phyloP scores from a whole-genome alignment of 495 filamentous ascomycete genomes.

The Lindgomyces ingoldianus region DNA sequence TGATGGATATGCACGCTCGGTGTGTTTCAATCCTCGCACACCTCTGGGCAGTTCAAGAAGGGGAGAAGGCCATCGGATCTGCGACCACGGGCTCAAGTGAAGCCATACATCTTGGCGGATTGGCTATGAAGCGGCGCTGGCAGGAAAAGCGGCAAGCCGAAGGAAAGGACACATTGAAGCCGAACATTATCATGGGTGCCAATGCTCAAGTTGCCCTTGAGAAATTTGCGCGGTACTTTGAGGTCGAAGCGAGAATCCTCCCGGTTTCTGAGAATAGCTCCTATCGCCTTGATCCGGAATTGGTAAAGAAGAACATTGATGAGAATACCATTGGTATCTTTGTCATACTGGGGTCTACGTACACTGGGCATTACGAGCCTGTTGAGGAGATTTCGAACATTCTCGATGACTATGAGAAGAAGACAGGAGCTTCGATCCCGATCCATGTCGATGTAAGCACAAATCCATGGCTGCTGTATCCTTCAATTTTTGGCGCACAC shows the following conservation, averaged over 20 bases:
- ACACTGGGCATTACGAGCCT: conserved; percentile 68
- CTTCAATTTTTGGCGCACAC: background rate
- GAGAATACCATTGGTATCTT: conserved; percentile 81
- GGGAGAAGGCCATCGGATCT: conserved; percentile 68
- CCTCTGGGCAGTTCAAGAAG: conserved; percentile 66
- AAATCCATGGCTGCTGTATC: background rate
- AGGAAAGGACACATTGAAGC: conserved; percentile 62
- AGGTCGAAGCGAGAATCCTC: conserved; percentile 71
- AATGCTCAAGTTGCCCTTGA: conserved; percentile 77
- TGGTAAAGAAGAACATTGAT: conserved; percentile 67
- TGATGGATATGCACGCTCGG: conserved; percentile 70
- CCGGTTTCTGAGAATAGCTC: conserved; percentile 65
- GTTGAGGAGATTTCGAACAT: conserved; percentile 67
- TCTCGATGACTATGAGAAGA: conserved; percentile 64
- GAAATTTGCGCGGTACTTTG: conserved; percentile 74
- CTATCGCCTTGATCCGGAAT: conserved; percentile 63
- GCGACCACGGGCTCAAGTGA: conserved; percentile 75
- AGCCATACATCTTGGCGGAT: conserved; percentile 72
- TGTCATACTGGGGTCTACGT: conserved; percentile 72
- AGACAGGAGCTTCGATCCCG: conserved; percentile 66
- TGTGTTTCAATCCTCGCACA: conserved; percentile 71
- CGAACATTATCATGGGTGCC: conserved; percentile 77
- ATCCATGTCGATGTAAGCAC: conserved; percentile 65
- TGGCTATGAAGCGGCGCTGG: conserved; percentile 80
- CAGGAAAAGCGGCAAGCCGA: conserved; percentile 62